Evolutionary conservation across 164 flowering plant genomes (phyloP).

Genomic region (Nelumbo lutea): DNA sequence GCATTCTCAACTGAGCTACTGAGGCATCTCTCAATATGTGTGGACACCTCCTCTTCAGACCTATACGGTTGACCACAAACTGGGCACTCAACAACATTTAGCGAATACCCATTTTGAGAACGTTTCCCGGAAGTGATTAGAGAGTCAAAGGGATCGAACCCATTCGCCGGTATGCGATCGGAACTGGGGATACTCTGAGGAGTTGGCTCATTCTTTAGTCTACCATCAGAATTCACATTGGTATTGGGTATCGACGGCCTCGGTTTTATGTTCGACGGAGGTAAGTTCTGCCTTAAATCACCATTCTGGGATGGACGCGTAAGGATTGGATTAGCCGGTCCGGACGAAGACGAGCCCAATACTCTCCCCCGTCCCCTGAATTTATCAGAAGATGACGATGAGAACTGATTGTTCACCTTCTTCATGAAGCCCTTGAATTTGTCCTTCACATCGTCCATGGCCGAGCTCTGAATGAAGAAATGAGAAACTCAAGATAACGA

Average conservation of each 20-base stretch:
- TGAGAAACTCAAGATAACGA: neutral
- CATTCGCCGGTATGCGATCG: slow-evolving; percentile 22
- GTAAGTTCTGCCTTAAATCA: slow-evolving; percentile 11
- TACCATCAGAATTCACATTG: neutral
- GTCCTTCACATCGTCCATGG: slow-evolving; percentile 79
- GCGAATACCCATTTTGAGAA: slow-evolving; percentile 44
- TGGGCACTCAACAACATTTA: slow-evolving; percentile 69
- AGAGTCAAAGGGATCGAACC: slow-evolving; percentile 72
- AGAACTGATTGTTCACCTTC: slow-evolving; percentile 61
- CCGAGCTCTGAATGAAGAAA: neutral
- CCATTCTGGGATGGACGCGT: slow-evolving; percentile 16
- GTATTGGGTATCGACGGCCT: neutral
- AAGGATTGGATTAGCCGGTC: slow-evolving; percentile 24
- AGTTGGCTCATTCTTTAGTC: neutral
- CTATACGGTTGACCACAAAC: slow-evolving; percentile 47
- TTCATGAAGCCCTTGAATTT: slow-evolving; percentile 87
- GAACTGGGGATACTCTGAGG: neutral
- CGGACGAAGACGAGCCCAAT: slow-evolving; percentile 60
- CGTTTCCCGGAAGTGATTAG: slow-evolving; percentile 59
- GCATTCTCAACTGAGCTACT: slow-evolving; percentile 8
- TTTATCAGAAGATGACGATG: slow-evolving; percentile 69
- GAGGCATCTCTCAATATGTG: slow-evolving; percentile 65
- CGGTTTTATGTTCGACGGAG: slow-evolving; percentile 7
- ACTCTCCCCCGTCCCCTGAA: slow-evolving; percentile 91
- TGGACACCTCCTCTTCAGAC: slow-evolving; percentile 71